A percentile compares a stretch with the other conserved stretches of the same genome.
Conservation (phyloP, 163 green algal genomes). For the Scenedesmus sp. region DNA sequence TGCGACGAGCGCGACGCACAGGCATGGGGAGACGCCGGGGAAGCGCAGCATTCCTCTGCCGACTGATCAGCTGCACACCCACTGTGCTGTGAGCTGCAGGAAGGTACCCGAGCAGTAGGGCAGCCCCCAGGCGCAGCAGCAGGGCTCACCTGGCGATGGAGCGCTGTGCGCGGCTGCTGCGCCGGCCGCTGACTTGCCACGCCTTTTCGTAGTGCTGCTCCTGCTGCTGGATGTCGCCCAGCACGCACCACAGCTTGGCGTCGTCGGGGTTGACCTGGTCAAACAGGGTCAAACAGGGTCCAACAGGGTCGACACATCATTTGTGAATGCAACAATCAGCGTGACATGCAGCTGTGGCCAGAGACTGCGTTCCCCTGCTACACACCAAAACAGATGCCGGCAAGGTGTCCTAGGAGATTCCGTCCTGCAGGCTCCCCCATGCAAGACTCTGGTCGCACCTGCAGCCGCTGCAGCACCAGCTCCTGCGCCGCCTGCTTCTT, state of each 20-base stretch:
- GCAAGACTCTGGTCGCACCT: slow-evolving; percentile 56
- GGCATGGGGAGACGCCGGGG: not conserved
- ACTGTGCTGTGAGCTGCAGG: not conserved
- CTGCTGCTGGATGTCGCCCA: slow-evolving; percentile 85
- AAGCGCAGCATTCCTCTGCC: not conserved
- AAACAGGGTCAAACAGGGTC: not conserved
- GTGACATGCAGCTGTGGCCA: not conserved
- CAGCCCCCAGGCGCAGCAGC: not conserved
- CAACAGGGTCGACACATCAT: not conserved
- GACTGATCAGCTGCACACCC: not conserved
- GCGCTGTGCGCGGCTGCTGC: slow-evolving; percentile 78
- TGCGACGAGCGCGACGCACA: too few relatives aligned
- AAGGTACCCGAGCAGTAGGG: too few relatives aligned
- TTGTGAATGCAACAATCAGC: too few relatives aligned
- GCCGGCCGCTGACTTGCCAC: slow-evolving; percentile 77
- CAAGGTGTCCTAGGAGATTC: too few relatives aligned
- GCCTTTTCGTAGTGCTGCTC: slow-evolving; percentile 76
- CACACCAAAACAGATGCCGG: not conserved
- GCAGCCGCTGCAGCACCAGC: slow-evolving; percentile 76
- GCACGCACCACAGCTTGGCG: slow-evolving; percentile 85
- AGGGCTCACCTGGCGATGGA: slow-evolving; percentile 70
- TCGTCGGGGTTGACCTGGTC: slow-evolving; percentile 76
- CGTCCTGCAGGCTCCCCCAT: not conserved
- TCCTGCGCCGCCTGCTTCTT: slow-evolving; percentile 82
- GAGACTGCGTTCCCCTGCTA: not conserved